Conservation (phyloP, 441 rosid species). For the Lepidium campestre region DNA sequence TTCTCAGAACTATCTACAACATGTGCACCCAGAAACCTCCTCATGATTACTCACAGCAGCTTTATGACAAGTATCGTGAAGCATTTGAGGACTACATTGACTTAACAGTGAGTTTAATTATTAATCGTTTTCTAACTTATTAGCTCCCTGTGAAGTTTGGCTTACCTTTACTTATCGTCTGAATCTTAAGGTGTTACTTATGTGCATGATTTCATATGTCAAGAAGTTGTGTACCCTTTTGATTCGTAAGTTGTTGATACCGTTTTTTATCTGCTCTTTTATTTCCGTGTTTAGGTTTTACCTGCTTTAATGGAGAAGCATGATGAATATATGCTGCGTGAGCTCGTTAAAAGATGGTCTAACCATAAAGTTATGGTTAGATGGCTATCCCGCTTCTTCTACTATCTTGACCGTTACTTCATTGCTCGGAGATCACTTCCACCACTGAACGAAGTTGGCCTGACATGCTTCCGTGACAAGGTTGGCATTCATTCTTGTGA, state of each 20-base stretch:
- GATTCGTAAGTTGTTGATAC: neutral
- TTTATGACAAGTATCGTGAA: slow-evolving; percentile 75
- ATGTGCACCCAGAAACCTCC: slow-evolving; percentile 96
- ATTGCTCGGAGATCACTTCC: slow-evolving; percentile 77
- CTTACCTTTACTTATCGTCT: neutral
- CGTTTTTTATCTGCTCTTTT: neutral
- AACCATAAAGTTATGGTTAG: slow-evolving; percentile 91
- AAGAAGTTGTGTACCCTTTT: neutral
- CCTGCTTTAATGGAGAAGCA: slow-evolving; percentile 82
- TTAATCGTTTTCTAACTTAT: neutral
- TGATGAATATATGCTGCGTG: slow-evolving; percentile 85
- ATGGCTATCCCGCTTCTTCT: slow-evolving; percentile 86
- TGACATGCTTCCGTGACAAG: slow-evolving; percentile 81
- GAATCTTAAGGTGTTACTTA: neutral
- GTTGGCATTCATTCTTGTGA: slow-evolving; percentile 28
- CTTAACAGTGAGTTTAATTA: slow-evolving; percentile 43
- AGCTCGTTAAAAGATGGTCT: slow-evolving; percentile 79
- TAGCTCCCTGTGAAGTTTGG: neutral
- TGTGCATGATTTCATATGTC: neutral
- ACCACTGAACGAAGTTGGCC: slow-evolving; percentile 75
- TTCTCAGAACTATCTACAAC: slow-evolving; percentile 72
- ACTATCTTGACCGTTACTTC: slow-evolving; percentile 86
- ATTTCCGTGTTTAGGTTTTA: slow-evolving; percentile 43
- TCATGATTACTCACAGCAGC: slow-evolving; percentile 81
- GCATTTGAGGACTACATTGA: slow-evolving; percentile 69